Conservation (phyloP, 306 rosid species). For the Quercus alba region DNA sequence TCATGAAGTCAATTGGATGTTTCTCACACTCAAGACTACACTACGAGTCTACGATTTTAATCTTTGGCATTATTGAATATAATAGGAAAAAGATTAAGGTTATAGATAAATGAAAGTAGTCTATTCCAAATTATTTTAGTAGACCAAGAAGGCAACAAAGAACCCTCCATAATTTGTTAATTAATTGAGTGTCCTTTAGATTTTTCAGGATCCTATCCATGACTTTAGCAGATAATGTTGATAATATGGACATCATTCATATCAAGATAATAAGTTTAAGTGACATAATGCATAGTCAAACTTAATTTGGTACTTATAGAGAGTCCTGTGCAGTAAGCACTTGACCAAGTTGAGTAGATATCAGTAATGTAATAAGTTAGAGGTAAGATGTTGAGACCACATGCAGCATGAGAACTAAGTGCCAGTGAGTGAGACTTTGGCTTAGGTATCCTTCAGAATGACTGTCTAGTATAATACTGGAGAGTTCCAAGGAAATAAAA, state of each 20-base stretch:
- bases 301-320: neutral
- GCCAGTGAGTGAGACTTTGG: neutral
- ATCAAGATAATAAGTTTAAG: neutral
- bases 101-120: neutral
- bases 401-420: neutral
- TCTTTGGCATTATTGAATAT: neutral
- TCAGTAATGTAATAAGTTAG: neutral
- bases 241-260: neutral
- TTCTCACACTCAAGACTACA: neutral
- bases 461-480: too few species aligned
- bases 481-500: too few species aligned
- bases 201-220: neutral
- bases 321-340: neutral
- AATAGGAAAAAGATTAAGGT: neutral
- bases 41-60: neutral
- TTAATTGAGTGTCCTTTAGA: neutral
- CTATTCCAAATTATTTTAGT: neutral
- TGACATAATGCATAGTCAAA: neutral
- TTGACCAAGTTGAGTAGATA: neutral
- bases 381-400: neutral
- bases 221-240: neutral
- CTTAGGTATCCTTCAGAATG: neutral
- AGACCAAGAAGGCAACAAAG: neutral
- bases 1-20: neutral
- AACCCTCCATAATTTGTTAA: neutral